Evolutionary conservation across 1,139 yeast genomes (phyloP).

Genomic region (Sugiyamaella sp.): DNA sequence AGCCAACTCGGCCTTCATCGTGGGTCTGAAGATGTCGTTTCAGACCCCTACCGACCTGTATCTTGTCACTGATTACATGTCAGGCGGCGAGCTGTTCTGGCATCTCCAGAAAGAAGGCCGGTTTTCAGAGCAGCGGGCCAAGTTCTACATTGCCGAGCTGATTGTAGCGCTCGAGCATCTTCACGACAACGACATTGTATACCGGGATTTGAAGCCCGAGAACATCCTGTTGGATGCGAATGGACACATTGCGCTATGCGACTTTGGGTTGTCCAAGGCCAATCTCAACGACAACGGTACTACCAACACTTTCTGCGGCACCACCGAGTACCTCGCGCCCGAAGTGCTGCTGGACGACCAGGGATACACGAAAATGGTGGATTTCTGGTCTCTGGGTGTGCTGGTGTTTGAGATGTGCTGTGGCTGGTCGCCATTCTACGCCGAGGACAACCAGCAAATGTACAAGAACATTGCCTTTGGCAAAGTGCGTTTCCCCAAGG

Average conservation of each 20-base stretch:
- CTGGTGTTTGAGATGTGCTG: slow-evolving; percentile 95
- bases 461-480: slow-evolving; percentile 98
- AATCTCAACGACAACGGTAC: slow-evolving; percentile 86
- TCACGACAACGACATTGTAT: slow-evolving; percentile 90
- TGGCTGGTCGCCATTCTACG: slow-evolving; percentile 99
- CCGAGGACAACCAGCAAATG: slow-evolving; percentile 97
- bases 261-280: slow-evolving; percentile 94
- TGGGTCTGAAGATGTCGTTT: slow-evolving; percentile 91
- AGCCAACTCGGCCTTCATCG: slow-evolving; percentile 86
- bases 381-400: slow-evolving; percentile 98
- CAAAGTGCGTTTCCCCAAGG: slow-evolving; percentile 94
- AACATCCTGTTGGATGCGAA: slow-evolving; percentile 91
- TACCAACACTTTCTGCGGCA: slow-evolving; percentile 96
- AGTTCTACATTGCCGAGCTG: slow-evolving; percentile 93
- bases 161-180: slow-evolving; percentile 89
- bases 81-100: slow-evolving; percentile 98
- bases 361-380: slow-evolving; percentile 94
- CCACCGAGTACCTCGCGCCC: slow-evolving; percentile 96
- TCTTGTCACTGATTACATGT: slow-evolving; percentile 95
- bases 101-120: slow-evolving; percentile 96
- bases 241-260: slow-evolving; percentile 96
- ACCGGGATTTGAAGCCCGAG: slow-evolving; percentile 94
- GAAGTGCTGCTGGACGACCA: slow-evolving; percentile 89
- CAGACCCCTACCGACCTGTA: slow-evolving; percentile 93
- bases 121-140: slow-evolving; percentile 88